phyloP scores from a whole-genome alignment of 192 early-diverging fungal genomes.

The Oehlia diaphana region DNA sequence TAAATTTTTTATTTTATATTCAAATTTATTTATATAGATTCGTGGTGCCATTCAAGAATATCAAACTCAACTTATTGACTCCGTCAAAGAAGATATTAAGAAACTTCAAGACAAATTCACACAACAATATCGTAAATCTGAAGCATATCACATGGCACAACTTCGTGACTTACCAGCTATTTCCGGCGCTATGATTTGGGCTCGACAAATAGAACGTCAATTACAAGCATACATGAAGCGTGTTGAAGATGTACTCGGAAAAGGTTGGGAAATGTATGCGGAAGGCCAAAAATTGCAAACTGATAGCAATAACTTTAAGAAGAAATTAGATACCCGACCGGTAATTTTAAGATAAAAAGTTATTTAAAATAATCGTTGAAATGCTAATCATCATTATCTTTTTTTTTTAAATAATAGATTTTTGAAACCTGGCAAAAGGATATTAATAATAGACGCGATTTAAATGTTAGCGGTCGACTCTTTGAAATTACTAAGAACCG shows the following conservation, averaged over 20 bases:
- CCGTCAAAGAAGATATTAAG: constrained; percentile 97
- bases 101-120: constrained; percentile 97
- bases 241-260: constrained; percentile 97
- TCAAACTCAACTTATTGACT: constrained; percentile 96
- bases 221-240: constrained; percentile 93
- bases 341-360: not conserved
- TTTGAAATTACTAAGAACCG: constrained; percentile 87
- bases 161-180: constrained; percentile 92
- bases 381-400: not conserved
- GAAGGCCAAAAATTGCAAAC: constrained; percentile 93
- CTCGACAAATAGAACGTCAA: constrained; percentile 96
- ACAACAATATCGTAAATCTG: constrained; percentile 83
- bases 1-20: not conserved
- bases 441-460: constrained; percentile 75
- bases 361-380: not conserved
- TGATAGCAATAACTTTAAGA: constrained; percentile 87
- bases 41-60: constrained; percentile 99
- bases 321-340: constrained; percentile 89
- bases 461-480: constrained; percentile 83
- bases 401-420: constrained; percentile 39
- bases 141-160: constrained; percentile 86
- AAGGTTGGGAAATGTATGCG: constrained; percentile 95
- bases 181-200: constrained; percentile 95
- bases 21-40: constrained; percentile 54
- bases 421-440: constrained; percentile 92